phyloP scores from a whole-genome alignment of 345 rosid genomes.

The Eucalyptus shirleyi region DNA sequence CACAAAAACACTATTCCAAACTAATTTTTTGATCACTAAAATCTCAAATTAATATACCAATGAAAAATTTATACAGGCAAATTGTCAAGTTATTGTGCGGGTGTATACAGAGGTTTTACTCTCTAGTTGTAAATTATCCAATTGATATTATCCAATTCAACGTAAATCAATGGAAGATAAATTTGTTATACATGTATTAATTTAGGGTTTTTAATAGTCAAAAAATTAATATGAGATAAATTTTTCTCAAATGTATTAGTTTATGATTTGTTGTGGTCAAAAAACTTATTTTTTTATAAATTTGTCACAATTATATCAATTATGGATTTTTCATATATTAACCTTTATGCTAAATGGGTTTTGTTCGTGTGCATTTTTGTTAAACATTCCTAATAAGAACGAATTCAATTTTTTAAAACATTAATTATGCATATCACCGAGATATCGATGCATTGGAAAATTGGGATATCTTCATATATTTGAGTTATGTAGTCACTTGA shows the following conservation, averaged over 20 bases:
- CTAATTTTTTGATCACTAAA: no score
- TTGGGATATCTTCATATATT: background rate
- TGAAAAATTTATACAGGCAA: accelerated
- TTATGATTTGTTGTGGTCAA: no score
- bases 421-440: background rate
- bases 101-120: accelerated
- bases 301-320: accelerated
- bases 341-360: background rate
- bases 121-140: no score
- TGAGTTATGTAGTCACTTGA: conserved; percentile 42
- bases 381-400: background rate
- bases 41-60: accelerated
- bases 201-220: accelerated
- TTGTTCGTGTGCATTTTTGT: background rate
- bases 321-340: background rate
- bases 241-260: accelerated
- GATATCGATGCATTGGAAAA: background rate
- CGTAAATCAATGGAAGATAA: accelerated
- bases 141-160: no score
- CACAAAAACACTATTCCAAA: accelerated
- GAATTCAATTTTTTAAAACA: background rate
- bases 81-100: accelerated
- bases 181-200: accelerated
- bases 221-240: no score
- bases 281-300: background rate